Evolutionary conservation across 768 basidiomycete species (phyloP).

Genomic region (Chiua virens): DNA sequence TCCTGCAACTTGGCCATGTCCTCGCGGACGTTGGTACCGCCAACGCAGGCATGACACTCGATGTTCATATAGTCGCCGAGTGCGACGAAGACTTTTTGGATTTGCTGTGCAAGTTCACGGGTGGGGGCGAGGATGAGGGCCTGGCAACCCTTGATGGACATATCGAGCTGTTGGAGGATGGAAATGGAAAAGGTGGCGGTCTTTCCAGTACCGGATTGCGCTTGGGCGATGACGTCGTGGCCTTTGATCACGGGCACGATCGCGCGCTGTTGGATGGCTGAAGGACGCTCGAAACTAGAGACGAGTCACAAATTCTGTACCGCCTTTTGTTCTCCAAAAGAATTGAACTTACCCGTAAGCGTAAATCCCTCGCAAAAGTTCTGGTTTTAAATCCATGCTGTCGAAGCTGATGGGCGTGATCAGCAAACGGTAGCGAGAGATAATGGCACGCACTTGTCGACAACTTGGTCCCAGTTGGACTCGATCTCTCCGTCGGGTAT

Average conservation of each 20-base stretch:
- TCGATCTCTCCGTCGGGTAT: conserved; percentile 85
- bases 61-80: conserved; percentile 95
- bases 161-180: conserved; percentile 93
- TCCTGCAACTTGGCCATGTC: conserved; percentile 97
- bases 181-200: conserved; percentile 99
- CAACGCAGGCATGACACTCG: conserved; percentile 95
- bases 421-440: conserved; percentile 9
- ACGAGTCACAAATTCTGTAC: not conserved
- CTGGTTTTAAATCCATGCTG: conserved; percentile 96
- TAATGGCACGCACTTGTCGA: conserved; percentile 77
- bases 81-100: conserved; percentile 94
- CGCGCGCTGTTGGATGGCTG: conserved; percentile 98
- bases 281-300: conserved; percentile 92
- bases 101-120: conserved; percentile 96
- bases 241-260: conserved; percentile 98
- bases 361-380: conserved; percentile 96
- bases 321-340: not conserved
- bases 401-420: conserved; percentile 68
- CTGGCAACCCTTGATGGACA: conserved; percentile 85
- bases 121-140: conserved; percentile 98
- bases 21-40: conserved; percentile 96
- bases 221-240: conserved; percentile 98
- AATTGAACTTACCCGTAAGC: conserved; percentile 78
- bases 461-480: conserved; percentile 98
- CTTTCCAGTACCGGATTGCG: conserved; percentile 99